Conservation (phyloP, 2,329 filamentous ascomycete genomes). For the Colletotrichum sp. region DNA sequence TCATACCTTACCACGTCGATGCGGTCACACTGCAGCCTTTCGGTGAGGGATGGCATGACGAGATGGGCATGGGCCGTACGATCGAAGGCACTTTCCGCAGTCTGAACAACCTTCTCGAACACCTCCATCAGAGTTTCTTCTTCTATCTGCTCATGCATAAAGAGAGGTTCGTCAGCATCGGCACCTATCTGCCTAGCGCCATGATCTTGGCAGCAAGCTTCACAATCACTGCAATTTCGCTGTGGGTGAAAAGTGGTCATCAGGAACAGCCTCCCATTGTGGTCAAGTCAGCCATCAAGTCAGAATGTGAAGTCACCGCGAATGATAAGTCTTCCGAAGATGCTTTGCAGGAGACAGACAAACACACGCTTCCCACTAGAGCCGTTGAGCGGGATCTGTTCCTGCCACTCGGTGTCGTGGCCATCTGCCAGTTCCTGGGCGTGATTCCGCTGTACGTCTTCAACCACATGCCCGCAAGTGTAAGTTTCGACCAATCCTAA, state of each 20-base stretch:
- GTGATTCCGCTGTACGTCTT: slow-evolving; percentile 86
- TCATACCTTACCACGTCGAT: slow-evolving; percentile 97
- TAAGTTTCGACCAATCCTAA: slow-evolving; percentile 44
- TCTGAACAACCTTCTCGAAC: slow-evolving; percentile 94
- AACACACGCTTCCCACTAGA: not conserved
- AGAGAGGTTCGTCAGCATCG: slow-evolving; percentile 95
- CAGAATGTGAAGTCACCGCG: not conserved
- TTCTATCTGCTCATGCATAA: slow-evolving; percentile 95
- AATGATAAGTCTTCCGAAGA: not conserved
- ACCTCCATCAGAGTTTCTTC: slow-evolving; percentile 98
- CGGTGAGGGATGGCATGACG: slow-evolving; percentile 94
- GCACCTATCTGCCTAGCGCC: slow-evolving; percentile 95
- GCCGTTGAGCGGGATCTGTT: slow-evolving; percentile 70
- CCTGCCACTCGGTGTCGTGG: slow-evolving; percentile 76
- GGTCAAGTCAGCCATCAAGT: not conserved
- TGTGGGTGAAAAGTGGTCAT: slow-evolving; percentile 91
- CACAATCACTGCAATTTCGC: slow-evolving; percentile 89
- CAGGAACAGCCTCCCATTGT: slow-evolving; percentile 24
- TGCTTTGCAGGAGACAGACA: not conserved
- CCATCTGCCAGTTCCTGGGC: slow-evolving; percentile 76
- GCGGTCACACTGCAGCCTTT: slow-evolving; percentile 92
- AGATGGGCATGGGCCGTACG: slow-evolving; percentile 91
- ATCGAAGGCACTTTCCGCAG: slow-evolving; percentile 92
- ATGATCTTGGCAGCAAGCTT: slow-evolving; percentile 96
- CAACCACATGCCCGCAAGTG: slow-evolving; percentile 72